Conservation (phyloP, 495 filamentous ascomycete genomes). For the Immersiella caudata region DNA sequence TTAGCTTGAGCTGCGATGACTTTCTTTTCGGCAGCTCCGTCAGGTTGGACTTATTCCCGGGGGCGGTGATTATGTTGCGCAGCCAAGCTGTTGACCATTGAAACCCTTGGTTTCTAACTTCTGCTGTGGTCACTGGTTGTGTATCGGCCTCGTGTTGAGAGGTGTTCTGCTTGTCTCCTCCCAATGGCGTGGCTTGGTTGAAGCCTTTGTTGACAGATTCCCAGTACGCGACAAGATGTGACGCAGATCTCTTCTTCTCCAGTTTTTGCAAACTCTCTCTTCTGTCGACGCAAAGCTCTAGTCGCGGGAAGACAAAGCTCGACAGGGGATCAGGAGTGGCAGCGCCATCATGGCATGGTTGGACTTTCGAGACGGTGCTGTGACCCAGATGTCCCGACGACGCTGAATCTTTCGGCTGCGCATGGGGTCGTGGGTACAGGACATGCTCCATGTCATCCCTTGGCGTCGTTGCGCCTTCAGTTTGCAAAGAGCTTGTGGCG, state of each 20-base stretch:
- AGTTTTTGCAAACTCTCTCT: constrained; percentile 11
- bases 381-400: constrained; percentile 10
- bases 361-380: constrained; percentile 19
- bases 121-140: constrained; percentile 5
- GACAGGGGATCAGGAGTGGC: neutral
- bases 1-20: neutral
- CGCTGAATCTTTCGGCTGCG: neutral
- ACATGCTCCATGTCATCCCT: neutral
- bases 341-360: constrained; percentile 10
- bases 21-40: constrained; percentile 24
- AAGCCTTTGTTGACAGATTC: constrained; percentile 20
- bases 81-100: constrained; percentile 29
- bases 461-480: neutral
- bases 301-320: neutral
- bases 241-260: constrained; percentile 20
- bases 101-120: neutral
- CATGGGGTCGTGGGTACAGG: neutral
- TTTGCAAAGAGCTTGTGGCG: neutral
- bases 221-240: constrained; percentile 31
- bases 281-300: neutral
- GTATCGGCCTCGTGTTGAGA: neutral
- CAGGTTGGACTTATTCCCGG: constrained; percentile 26
- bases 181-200: neutral
- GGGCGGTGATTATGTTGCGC: constrained; percentile 26
- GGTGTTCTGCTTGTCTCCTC: neutral